Evolutionary conservation across 2,329 filamentous ascomycete genomes (phyloP), one percentile per base, ranked within the genome.

Genomic region (Aureobasidium vineae): DNA sequence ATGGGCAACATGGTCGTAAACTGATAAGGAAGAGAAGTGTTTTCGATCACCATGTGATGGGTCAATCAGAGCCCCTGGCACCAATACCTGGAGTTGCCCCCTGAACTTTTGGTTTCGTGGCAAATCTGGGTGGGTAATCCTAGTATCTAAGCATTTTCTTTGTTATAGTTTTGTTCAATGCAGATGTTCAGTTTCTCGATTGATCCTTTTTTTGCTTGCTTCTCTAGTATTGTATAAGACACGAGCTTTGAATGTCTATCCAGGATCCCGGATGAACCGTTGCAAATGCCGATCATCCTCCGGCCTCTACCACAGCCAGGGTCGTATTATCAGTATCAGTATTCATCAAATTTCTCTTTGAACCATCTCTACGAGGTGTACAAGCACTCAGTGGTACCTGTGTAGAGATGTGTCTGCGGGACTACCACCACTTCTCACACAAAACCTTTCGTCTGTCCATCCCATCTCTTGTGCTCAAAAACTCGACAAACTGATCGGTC

Each of bases 361-460:
- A 23, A 10, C 4, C 21, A 21, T 49, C 23, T 11, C 15, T 49
- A 6, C 45, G 23, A 28, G 15, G 45, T 28, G 21, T 28, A 28
- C 23, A 38, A 38, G 36, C 36, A 38, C 36, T 31, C 28, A 5
- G 33, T 33, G 10, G 10, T 2, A 40, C 16, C 13, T 45, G 13
- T 5, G 28, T 8, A 49, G 45, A 8, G 33, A 49, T 2, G 11
- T 16, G 23, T 52, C 5, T 60, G 26, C 3, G 6, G 2, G 11
- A 7, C 70, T 72, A 83, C 81, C 81, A 83, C 81, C 81, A 83
- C 71, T 82, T 83, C 72, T 83, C 81, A 69, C 79, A 82, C 6
- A 82, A 69, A 10, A 83, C 80, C 33, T 74, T 72, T 43, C 77
- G 76, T 21, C 72, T 68, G 26, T 70, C 69, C 70, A 83, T 77